Evolutionary conservation across 2,329 filamentous ascomycete genomes (phyloP).

Genomic region (Fusarium sp.): DNA sequence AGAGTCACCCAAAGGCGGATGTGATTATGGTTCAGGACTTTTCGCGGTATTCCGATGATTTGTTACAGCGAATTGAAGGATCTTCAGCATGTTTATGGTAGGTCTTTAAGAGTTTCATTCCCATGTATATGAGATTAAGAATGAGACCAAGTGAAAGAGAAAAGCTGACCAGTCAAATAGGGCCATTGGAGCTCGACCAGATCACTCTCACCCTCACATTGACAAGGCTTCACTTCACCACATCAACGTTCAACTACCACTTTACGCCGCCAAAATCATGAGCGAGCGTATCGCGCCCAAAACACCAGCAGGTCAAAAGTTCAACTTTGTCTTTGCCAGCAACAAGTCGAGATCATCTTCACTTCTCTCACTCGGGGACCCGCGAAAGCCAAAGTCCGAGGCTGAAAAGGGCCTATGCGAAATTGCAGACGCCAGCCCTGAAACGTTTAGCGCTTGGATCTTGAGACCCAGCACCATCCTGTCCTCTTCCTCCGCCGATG

Average conservation of each 20-base stretch:
- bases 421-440: conserved; percentile 51
- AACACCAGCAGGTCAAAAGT: conserved; percentile 50
- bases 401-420: conserved; percentile 56
- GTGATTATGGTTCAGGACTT: conserved; percentile 67
- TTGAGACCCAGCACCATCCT: conserved; percentile 54
- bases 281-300: conserved; percentile 48
- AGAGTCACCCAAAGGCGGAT: conserved; percentile 62
- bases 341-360: conserved; percentile 52
- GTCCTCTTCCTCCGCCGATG: conserved; percentile 36
- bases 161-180: conserved; percentile 44
- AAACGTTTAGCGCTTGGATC: conserved; percentile 53
- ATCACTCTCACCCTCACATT: conserved; percentile 53
- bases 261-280: conserved; percentile 70
- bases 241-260: conserved; percentile 71
- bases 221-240: conserved; percentile 58
- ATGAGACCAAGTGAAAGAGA: neutral
- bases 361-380: conserved; percentile 54
- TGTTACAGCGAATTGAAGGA: conserved; percentile 57
- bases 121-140: neutral
- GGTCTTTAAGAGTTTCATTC: conserved; percentile 25
- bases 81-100: conserved; percentile 76
- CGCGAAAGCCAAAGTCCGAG: conserved; percentile 55
- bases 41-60: conserved; percentile 58
- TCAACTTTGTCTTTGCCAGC: conserved; percentile 60
- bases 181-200: conserved; percentile 59